Base-by-base conservation (phyloP, 1,139 yeast species). In the Sugiyamaella neomexicana region DNA sequence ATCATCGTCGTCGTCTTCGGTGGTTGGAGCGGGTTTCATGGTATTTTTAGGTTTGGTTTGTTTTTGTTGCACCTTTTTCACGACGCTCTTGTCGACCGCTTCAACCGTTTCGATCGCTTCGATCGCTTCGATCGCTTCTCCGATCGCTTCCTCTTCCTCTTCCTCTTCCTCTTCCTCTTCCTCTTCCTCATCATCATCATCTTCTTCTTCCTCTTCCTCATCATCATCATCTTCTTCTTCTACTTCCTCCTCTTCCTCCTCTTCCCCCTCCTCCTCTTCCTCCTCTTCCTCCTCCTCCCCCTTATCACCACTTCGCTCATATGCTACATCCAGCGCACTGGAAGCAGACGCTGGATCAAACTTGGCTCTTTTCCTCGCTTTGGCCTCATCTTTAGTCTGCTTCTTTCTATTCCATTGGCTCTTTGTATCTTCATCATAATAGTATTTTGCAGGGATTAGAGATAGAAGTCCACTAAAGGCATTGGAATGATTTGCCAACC, bases 391-490 rank as follows among this genome's bases (percentile, higher is more conserved):
- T 23, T 54, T 46, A 15, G 57, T 55, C 71, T 85, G 82, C 75
- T 88, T 87, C 74, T 85, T 87, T 63, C 85, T 86, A 63, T 84
- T 85, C 97, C 98, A 91, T 72, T 91, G 98, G 55, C 86, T 86
- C 65, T 86, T 84, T 2, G 85, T 78, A 61, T 82, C 82, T 60
- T 82, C 87, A 66, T 83, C 88, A 68, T 89, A 89, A 69, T 91
- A 91, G 66, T 86, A 89, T 67, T 90, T 89, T 8, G 97, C 96
- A 7, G 99, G 98, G 57, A 93, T 90, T 68, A 93, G 76, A 20
- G 97, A 89, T 58, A 93, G 75, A 55, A 93, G 76, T 42, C 97
- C 97, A 68, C 89, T 91, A 70, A 93, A 91, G 6, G 97, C 95
- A 56, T 85, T 78, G 16, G 97, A 86, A 67, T 89, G 95, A 50